phyloP scores from a whole-genome alignment of 2,329 filamentous ascomycete species.

The Colletotrichum zoysiae region DNA sequence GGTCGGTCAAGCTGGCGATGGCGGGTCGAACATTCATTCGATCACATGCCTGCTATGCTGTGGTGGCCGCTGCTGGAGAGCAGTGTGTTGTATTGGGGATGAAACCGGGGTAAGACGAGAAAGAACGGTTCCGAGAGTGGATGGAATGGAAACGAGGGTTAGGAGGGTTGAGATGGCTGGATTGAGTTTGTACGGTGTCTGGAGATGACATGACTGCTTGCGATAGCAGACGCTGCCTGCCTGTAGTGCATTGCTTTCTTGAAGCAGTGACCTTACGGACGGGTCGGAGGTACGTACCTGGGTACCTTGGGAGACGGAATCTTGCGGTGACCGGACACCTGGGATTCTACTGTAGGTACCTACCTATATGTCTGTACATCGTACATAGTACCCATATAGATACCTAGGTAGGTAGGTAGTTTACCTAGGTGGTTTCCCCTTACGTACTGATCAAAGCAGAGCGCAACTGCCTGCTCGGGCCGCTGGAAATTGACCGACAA shows the following conservation, averaged over 20 bases:
- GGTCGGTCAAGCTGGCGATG: constrained; percentile 7
- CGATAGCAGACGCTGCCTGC: too few species aligned
- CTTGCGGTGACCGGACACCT: constrained; percentile 11
- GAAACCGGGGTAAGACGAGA: constrained; percentile 13
- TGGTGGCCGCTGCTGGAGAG: neutral
- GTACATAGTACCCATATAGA: neutral
- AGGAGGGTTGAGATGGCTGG: constrained; percentile 10
- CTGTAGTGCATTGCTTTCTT: too few species aligned
- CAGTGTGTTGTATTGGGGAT: neutral
- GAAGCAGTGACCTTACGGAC: constrained; percentile 1
- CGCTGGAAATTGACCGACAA: too few species aligned
- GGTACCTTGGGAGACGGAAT: neutral
- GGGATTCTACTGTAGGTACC: constrained; percentile 12
- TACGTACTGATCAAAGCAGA: too few species aligned
- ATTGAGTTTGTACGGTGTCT: constrained; percentile 26
- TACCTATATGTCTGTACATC: neutral
- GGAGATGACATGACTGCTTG: neutral
- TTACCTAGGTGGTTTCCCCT: too few species aligned
- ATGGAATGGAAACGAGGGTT: neutral
- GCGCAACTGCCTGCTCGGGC: too few species aligned
- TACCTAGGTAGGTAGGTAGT: too few species aligned
- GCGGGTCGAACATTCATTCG: constrained; percentile 8
- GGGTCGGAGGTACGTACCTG: neutral
- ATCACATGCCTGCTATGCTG: constrained; percentile 27
- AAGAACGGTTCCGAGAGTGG: constrained; percentile 11